A percentile compares a stretch with the other conserved stretches of the same genome.
Evolutionary conservation across 2,329 filamentous ascomycete genomes (phyloP).

Genomic region (Trichocomaceae sp.): DNA sequence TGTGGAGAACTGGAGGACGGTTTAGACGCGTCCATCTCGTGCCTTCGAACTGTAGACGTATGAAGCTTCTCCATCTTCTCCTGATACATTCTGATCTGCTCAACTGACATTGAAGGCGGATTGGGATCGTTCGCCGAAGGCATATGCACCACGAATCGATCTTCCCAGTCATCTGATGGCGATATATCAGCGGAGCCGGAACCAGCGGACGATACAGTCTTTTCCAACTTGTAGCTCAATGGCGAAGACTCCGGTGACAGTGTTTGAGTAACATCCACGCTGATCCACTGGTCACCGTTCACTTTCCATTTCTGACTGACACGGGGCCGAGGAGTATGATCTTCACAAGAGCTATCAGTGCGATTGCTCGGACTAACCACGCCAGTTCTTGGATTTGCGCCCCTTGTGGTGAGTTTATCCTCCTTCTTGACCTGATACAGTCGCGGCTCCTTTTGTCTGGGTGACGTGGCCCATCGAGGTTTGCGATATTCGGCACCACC

Average conservation of each 20-base stretch:
- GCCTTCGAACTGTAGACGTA: constrained; percentile 20
- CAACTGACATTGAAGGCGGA: constrained; percentile 33
- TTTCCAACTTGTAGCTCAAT: constrained; percentile 15
- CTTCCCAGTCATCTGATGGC: constrained; percentile 30
- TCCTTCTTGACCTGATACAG: constrained; percentile 20
- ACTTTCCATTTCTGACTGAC: constrained; percentile 26
- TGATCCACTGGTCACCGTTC: constrained; percentile 32
- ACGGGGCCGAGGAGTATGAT: constrained; percentile 10
- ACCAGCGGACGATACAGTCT: constrained; percentile 25
- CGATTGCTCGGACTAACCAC: constrained; percentile 31
- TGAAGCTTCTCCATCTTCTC: constrained; percentile 23
- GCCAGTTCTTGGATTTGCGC: constrained; percentile 30
- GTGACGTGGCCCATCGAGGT: constrained; percentile 9
- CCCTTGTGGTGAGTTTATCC: constrained; percentile 28
- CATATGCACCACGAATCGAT: constrained; percentile 40
- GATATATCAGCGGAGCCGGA: constrained; percentile 25
- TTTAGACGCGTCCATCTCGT: constrained; percentile 13
- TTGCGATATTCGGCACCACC: constrained; percentile 9
- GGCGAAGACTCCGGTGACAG: constrained; percentile 16
- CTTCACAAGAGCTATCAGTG: constrained; percentile 17
- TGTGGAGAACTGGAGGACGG: constrained; percentile 21
- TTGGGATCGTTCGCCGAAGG: constrained; percentile 38
- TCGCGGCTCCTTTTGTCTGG: constrained; percentile 7
- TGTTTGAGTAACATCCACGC: constrained; percentile 22
- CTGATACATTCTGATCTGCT: constrained; percentile 36